A percentile compares a stretch with the other conserved stretches of the same genome.
phyloP scores from a whole-genome alignment of 2,329 filamentous ascomycete genomes.

The Clarireedia homoeocarpa region DNA sequence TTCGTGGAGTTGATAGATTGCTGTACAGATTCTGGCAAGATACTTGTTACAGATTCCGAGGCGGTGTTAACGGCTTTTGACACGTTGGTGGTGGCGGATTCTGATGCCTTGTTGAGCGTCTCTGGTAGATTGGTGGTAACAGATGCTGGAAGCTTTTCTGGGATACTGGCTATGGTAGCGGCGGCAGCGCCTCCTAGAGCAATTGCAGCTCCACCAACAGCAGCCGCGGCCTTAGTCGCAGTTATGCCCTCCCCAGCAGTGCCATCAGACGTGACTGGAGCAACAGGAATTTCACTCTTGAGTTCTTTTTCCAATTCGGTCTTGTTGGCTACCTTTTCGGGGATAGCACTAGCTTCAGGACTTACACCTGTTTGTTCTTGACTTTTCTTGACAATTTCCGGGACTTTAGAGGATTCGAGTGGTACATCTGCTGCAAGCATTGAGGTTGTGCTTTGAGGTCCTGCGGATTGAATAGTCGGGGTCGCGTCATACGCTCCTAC shows the following conservation, averaged over 20 bases:
- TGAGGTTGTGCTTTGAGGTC: constrained; percentile 37
- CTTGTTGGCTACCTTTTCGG: constrained; percentile 63
- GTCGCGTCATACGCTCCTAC: constrained; percentile 46
- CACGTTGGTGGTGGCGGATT: too few relatives aligned
- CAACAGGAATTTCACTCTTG: constrained; percentile 56
- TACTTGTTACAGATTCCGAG: constrained; percentile 37
- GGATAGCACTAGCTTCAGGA: constrained; percentile 61
- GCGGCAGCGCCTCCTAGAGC: constrained; percentile 38
- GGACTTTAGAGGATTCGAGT: constrained; percentile 38
- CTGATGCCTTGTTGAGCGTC: constrained; percentile 32
- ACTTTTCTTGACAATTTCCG: constrained; percentile 62
- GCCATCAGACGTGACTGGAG: constrained; percentile 49
- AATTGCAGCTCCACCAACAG: constrained; percentile 35
- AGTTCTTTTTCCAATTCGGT: constrained; percentile 63
- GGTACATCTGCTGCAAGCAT: constrained; percentile 37
- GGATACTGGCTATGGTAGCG: constrained; percentile 38
- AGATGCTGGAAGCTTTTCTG: constrained; percentile 44
- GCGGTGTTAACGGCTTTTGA: too few relatives aligned
- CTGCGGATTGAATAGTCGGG: constrained; percentile 42
- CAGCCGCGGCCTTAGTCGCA: constrained; percentile 42
- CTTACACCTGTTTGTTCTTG: constrained; percentile 56
- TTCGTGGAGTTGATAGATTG: constrained; percentile 42
- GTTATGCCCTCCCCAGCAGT: constrained; percentile 44
- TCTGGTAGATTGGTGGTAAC: constrained; percentile 42
- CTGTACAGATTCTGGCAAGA: constrained; percentile 48